Evolutionary conservation across 2,329 filamentous ascomycete species (phyloP).

Genomic region (Diaporthe amygdali): DNA sequence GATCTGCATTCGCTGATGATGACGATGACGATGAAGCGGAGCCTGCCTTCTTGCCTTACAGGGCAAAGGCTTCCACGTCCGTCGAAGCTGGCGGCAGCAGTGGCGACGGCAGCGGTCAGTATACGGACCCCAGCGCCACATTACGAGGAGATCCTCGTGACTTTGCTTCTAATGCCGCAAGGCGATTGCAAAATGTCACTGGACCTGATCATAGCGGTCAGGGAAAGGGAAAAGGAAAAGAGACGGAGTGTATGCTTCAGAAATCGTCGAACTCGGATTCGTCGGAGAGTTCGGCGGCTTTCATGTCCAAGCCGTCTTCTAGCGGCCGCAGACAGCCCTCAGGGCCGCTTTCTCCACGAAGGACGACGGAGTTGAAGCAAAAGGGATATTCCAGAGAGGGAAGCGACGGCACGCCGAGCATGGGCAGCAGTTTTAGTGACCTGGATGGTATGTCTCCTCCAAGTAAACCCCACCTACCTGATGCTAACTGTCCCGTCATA

Average conservation of each 20-base stretch:
- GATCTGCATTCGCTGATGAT: slow-evolving; percentile 24
- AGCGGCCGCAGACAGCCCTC: slow-evolving; percentile 40
- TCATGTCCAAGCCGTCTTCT: slow-evolving; percentile 37
- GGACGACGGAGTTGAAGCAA: slow-evolving; percentile 62
- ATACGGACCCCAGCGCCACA: slow-evolving; percentile 56
- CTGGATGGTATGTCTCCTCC: slow-evolving; percentile 65
- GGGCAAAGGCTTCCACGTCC: slow-evolving; percentile 32
- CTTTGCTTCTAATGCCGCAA: slow-evolving; percentile 32
- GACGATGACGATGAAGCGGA: slow-evolving; percentile 58
- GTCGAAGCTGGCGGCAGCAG: slow-evolving; percentile 25
- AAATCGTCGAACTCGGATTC: slow-evolving; percentile 68
- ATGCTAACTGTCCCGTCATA: slow-evolving; percentile 37
- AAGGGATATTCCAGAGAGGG: slow-evolving; percentile 62
- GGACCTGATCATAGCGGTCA: slow-evolving; percentile 27
- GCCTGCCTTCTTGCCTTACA: slow-evolving; percentile 60
- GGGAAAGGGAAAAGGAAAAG: slow-evolving; percentile 32
- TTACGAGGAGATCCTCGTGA: slow-evolving; percentile 51
- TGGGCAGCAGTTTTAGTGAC: slow-evolving; percentile 87
- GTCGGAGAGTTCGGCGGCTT: slow-evolving; percentile 58
- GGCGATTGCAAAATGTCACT: slow-evolving; percentile 31
- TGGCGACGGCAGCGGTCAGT: slow-evolving; percentile 33
- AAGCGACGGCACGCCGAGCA: slow-evolving; percentile 77
- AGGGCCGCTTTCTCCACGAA: slow-evolving; percentile 62
- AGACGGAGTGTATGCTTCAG: slow-evolving; percentile 37
- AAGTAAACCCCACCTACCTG: too few relatives aligned